Evolutionary conservation across 441 rosid species (phyloP), one percentile per base, ranked within the genome.

Genomic region (Populus hybrid): DNA sequence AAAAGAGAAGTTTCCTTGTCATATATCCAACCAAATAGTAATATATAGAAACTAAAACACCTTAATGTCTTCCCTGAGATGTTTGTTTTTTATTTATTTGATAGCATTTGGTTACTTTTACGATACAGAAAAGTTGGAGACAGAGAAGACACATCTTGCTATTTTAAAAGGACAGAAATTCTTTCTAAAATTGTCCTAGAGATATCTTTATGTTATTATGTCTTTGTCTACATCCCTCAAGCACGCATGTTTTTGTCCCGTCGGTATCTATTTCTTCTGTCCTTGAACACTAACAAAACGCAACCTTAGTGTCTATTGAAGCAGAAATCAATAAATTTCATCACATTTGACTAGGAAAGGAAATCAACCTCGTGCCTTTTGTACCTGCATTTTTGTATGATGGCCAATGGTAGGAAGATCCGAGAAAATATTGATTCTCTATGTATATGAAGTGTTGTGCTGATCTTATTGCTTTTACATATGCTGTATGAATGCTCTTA

Each of bases 381-480:
- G 20, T 85, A 90, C 97, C 96, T 86, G 94, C 92, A 86, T 87
- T 87, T 84, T 85, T 92, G 87, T 90, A 86, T 8, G 94, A 88
- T 74, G 92, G 90, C 98, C 94, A 91, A 68, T 73, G 46, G 77
- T 81, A 90, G 12, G 98, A 88, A 74, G 94, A 91, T 65, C 94
- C 94, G 30, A 90, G 78, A 75, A 93, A 90, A 74, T 93, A 89
- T 38, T 93, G 94, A 71, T 93, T 93, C 87, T 93, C 97, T 10
- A 93, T 88, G 83, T 93, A 91, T 42, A 93, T 86, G 76, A 90
- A 90, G 75, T 87, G 93, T 70, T 90, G 96, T 0, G 93, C 93
- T 69, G 92, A 88, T 86, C 96, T 87, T 63, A 90, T 93, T 63
- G 93, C 92, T 72, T 87, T 86, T 61, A 93, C 85, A 34, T 90